These are phyloP conservation scores for Spathaspora sp. DNA, from an alignment of 805 yeast genomes.

Conservation along the genomic window DNA sequence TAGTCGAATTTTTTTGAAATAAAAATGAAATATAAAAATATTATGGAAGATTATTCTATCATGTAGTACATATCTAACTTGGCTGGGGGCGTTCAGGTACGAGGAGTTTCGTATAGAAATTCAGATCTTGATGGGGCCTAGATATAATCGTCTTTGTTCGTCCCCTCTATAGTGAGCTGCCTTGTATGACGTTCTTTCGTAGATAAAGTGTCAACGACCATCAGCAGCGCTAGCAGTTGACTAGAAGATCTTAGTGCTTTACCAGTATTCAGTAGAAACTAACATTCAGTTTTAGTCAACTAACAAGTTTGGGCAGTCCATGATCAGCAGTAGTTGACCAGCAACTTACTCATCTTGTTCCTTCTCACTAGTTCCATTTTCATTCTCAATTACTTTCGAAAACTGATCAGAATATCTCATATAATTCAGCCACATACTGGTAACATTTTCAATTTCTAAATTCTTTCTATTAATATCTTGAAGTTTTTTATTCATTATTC, in stretches of 20 bases:
- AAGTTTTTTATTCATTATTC: slow-evolving; percentile 57
- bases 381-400: not conserved
- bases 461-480: slow-evolving; percentile 62
- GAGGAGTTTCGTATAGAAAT: too few species aligned
- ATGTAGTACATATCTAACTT: not conserved
- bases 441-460: slow-evolving; percentile 64
- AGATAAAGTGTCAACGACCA: too few species aligned
- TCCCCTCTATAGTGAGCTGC: too few species aligned
- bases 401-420: slow-evolving; percentile 47
- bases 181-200: too few species aligned
- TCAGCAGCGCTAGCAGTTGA: too few species aligned
- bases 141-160: too few species aligned
- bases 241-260: too few species aligned
- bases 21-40: not conserved
- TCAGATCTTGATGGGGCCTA: too few species aligned
- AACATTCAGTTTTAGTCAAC: too few species aligned
- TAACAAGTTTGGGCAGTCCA: too few species aligned
- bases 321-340: not conserved
- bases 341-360: not conserved
- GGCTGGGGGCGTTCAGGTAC: not conserved
- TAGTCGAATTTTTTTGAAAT: not conserved
- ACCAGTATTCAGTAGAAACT: too few species aligned
- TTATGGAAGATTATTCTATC: not conserved
- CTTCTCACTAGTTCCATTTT: not conserved
- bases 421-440: slow-evolving; percentile 79